Conservation (phyloP, 2,329 filamentous ascomycete genomes). For the Penicillium sp. region DNA sequence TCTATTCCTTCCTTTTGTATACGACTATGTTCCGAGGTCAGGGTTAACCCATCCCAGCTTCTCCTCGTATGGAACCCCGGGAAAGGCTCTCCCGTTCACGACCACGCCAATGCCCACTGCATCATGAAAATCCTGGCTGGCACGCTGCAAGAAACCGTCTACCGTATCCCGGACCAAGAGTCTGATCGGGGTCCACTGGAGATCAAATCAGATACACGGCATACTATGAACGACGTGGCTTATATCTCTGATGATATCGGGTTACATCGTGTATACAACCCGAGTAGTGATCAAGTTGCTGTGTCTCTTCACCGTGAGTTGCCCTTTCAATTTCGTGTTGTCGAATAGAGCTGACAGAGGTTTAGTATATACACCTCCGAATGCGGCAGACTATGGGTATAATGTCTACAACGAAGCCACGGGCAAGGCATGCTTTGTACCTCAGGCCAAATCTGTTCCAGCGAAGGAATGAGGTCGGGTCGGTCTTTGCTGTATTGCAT, state of each 20-base stretch:
- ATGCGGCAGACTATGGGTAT: conserved; percentile 36
- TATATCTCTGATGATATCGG: conserved; percentile 37
- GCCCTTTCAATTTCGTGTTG: neutral
- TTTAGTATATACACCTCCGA: conserved; percentile 35
- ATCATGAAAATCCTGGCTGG: conserved; percentile 40
- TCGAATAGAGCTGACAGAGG: neutral
- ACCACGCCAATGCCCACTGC: conserved; percentile 40
- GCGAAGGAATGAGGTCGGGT: conserved; percentile 3
- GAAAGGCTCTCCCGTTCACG: conserved; percentile 38
- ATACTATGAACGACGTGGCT: conserved; percentile 31
- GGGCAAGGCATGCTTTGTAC: conserved; percentile 29
- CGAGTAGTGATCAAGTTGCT: conserved; percentile 27
- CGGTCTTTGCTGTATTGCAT: neutral
- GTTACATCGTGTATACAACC: conserved; percentile 34
- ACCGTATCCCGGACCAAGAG: conserved; percentile 19
- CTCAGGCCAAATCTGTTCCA: conserved; percentile 24
- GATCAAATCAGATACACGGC: conserved; percentile 27
- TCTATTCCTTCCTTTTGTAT: neutral
- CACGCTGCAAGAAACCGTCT: conserved; percentile 31
- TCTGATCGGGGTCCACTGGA: conserved; percentile 19
- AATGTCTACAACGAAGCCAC: conserved; percentile 33
- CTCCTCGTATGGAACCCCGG: conserved; percentile 38
- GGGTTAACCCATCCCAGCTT: conserved; percentile 18
- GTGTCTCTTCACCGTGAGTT: conserved; percentile 35
- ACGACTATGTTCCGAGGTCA: neutral